Evolutionary conservation across 108 stramenopile genomes (phyloP).

Genomic region (Pseudonitzschia delicatissima): DNA sequence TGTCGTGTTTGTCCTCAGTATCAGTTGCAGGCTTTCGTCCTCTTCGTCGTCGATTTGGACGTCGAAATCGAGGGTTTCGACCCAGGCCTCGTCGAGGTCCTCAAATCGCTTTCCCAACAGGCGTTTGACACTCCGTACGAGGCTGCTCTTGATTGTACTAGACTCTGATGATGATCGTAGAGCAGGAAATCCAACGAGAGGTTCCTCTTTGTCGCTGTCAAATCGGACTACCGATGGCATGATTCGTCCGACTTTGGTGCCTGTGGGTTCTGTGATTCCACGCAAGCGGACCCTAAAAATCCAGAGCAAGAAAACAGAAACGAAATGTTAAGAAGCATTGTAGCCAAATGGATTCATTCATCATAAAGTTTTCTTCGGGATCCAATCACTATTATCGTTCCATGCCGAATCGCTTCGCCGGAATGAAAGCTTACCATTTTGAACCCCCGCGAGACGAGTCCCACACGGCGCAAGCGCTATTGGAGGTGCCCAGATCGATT

Average conservation of each 20-base stretch:
- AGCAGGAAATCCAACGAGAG: constrained; percentile 28
- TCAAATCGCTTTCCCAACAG: constrained; percentile 47
- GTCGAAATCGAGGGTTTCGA: constrained; percentile 41
- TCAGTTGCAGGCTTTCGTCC: constrained; percentile 18
- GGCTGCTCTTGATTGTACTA: neutral
- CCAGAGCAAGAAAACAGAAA: neutral
- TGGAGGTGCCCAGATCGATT: constrained; percentile 83
- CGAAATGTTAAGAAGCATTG: constrained; percentile 8
- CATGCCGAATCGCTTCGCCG: too few relatives aligned
- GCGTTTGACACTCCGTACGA: constrained; percentile 53
- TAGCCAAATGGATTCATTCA: neutral
- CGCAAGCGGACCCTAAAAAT: constrained; percentile 6
- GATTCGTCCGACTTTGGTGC: constrained; percentile 23
- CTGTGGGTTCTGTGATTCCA: constrained; percentile 1
- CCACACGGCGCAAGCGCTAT: constrained; percentile 77
- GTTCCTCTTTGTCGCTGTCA: neutral
- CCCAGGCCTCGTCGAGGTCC: constrained; percentile 52
- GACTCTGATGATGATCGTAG: neutral
- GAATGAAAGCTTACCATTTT: too few relatives aligned
- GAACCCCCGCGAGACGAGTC: constrained; percentile 60
- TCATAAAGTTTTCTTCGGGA: too few relatives aligned
- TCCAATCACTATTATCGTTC: too few relatives aligned
- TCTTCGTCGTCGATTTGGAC: constrained; percentile 34
- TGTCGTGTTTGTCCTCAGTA: neutral
- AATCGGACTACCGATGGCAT: constrained; percentile 42